phyloP scores from a whole-genome alignment of 2,329 filamentous ascomycete genomes.

The Colletotrichum scovillei region DNA sequence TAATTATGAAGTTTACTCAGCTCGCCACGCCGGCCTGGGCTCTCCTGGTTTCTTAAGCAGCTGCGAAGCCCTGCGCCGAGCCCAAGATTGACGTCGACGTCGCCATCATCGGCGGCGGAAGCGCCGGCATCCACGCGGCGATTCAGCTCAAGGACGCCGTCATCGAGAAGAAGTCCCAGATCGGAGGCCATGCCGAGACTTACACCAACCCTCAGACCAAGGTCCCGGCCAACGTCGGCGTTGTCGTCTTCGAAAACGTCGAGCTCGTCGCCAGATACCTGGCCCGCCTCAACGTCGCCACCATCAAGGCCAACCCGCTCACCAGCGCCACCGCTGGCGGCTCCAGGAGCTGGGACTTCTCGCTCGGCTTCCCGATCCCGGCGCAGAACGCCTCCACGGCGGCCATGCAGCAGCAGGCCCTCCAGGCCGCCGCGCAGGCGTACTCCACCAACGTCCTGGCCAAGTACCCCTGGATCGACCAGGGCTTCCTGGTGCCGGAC shows the following conservation, averaged over 20 bases:
- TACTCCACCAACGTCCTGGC: slow-evolving; percentile 20
- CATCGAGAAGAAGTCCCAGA: slow-evolving; percentile 48
- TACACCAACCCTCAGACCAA: slow-evolving; percentile 42
- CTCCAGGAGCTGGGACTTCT: slow-evolving; percentile 37
- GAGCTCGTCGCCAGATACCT: slow-evolving; percentile 49
- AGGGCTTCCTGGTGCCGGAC: slow-evolving; percentile 51
- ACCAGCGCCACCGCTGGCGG: neutral
- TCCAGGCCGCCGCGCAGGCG: slow-evolving; percentile 17
- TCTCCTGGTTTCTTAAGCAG: neutral
- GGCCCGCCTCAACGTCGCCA: slow-evolving; percentile 44
- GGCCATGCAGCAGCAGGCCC: slow-evolving; percentile 19
- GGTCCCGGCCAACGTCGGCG: slow-evolving; percentile 33
- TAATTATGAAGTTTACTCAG: slow-evolving; percentile 18
- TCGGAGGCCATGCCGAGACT: slow-evolving; percentile 56
- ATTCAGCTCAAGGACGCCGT: slow-evolving; percentile 51
- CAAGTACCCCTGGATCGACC: slow-evolving; percentile 33
- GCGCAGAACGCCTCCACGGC: slow-evolving; percentile 14
- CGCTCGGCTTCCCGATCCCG: slow-evolving; percentile 18
- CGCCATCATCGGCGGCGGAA: slow-evolving; percentile 54
- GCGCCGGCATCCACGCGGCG: slow-evolving; percentile 52
- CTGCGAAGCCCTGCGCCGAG: neutral
- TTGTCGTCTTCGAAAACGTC: slow-evolving; percentile 46
- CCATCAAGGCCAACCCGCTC: slow-evolving; percentile 23
- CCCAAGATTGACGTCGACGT: slow-evolving; percentile 36
- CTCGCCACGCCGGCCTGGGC: slow-evolving; percentile 11